Conservation (phyloP, 768 basidiomycete genomes). For the Tylopilus subfusipes region DNA sequence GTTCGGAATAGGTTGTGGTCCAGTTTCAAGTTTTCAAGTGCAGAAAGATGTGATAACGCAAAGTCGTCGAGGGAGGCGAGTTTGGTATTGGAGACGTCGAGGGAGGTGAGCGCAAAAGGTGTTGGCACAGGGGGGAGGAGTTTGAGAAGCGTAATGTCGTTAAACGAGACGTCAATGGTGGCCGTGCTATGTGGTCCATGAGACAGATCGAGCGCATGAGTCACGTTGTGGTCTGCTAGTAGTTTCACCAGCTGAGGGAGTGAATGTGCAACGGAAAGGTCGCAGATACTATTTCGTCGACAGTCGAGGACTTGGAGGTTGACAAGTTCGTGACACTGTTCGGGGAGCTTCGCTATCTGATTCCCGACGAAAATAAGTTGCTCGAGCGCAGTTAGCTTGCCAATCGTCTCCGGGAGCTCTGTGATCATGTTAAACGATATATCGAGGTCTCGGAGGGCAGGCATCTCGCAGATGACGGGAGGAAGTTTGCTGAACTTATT, state of each 20-base stretch:
- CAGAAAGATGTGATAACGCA: conserved; percentile 66
- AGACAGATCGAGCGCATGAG: conserved; percentile 77
- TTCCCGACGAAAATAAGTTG: conserved; percentile 84
- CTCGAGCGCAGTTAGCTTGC: conserved; percentile 63
- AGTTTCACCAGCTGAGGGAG: conserved; percentile 68
- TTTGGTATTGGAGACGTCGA: conserved; percentile 87
- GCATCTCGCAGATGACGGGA: conserved; percentile 66
- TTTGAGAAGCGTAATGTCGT: conserved; percentile 81
- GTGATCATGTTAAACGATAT: conserved; percentile 91
- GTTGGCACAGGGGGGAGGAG: conserved; percentile 47
- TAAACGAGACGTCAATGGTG: conserved; percentile 71
- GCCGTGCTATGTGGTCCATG: conserved; percentile 61
- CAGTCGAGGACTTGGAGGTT: conserved; percentile 76
- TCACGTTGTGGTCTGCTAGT: conserved; percentile 76
- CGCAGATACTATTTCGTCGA: conserved; percentile 76
- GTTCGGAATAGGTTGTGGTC: conserved; percentile 84
- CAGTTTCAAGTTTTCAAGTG: conserved; percentile 67
- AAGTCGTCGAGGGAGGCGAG: conserved; percentile 78
- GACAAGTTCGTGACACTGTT: conserved; percentile 50
- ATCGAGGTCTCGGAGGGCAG: conserved; percentile 78
- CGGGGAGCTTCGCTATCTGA: conserved; percentile 67
- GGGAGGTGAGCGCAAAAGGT: conserved; percentile 60
- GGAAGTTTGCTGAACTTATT: conserved; percentile 87
- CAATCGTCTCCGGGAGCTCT: conserved; percentile 77
- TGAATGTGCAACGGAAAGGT: conserved; percentile 64